These are phyloP conservation scores for Crithidia brevicula DNA, from an alignment of 208 protist genomes.

Conservation along the genomic window DNA sequence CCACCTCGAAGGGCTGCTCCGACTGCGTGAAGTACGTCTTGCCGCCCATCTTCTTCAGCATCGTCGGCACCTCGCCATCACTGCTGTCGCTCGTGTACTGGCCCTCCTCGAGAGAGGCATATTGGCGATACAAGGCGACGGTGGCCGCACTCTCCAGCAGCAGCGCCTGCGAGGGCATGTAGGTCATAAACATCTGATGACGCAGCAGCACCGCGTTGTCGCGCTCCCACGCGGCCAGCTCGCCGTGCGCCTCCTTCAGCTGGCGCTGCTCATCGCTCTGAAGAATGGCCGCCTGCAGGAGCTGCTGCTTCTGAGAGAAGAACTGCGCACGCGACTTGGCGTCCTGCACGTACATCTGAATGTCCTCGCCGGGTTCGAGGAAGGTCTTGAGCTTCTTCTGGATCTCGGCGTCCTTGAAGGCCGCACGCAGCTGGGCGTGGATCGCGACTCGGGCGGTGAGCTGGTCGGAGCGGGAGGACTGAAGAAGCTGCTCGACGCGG, in stretches of 20 bases:
- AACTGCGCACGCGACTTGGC: slow-evolving; percentile 75
- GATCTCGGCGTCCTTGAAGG: slow-evolving; percentile 58
- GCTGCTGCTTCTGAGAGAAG: slow-evolving; percentile 76
- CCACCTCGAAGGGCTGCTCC: slow-evolving; percentile 66
- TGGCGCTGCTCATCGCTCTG: slow-evolving; percentile 60
- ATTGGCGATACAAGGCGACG: slow-evolving; percentile 86
- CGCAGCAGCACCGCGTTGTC: slow-evolving; percentile 83
- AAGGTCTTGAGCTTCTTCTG: slow-evolving; percentile 66
- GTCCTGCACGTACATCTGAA: slow-evolving; percentile 50
- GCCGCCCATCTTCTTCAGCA: slow-evolving; percentile 74
- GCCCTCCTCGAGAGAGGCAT: slow-evolving; percentile 73
- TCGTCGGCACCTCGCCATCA: slow-evolving; percentile 70
- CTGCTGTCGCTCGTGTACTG: slow-evolving; percentile 83
- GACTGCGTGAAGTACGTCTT: slow-evolving; percentile 74
- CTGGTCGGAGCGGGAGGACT: slow-evolving; percentile 60
- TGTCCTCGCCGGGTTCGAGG: slow-evolving; percentile 53
- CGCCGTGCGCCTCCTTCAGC: slow-evolving; percentile 77
- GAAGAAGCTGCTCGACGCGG: slow-evolving; percentile 50
- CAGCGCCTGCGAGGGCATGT: slow-evolving; percentile 74
- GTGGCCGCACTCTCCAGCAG: slow-evolving; percentile 82
- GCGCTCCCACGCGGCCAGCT: slow-evolving; percentile 77
- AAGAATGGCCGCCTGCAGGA: slow-evolving; percentile 68
- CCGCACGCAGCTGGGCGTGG: slow-evolving; percentile 79
- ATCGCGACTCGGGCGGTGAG: slow-evolving; percentile 76
- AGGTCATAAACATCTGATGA: slow-evolving; percentile 88